Conservation (phyloP, 2,329 filamentous ascomycete genomes). For the Fusarium temperatum region DNA sequence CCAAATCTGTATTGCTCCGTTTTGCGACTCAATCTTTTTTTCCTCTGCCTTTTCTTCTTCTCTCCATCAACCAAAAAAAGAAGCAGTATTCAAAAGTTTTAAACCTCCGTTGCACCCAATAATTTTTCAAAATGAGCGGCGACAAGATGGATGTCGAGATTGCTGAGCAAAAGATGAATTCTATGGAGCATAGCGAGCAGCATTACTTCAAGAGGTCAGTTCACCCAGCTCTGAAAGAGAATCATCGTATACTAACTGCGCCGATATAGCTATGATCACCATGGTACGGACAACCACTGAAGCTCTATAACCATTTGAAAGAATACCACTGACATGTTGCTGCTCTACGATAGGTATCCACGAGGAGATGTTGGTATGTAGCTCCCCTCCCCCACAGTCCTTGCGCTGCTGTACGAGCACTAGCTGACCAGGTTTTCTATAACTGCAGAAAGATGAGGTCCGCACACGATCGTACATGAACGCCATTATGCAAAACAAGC, state of each 20-base stretch:
- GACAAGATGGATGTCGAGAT: conserved; percentile 67
- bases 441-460: conserved; percentile 90
- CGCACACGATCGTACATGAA: conserved; percentile 97
- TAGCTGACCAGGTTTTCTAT: conserved; percentile 31
- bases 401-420: conserved; percentile 15
- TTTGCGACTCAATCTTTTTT: conserved; percentile 31
- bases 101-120: neutral
- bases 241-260: conserved; percentile 48
- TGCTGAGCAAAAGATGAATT: conserved; percentile 71
- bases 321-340: conserved; percentile 37
- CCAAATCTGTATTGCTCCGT: conserved; percentile 16
- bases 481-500: conserved; percentile 95
- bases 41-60: neutral
- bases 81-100: neutral
- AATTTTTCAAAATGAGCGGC: conserved; percentile 53
- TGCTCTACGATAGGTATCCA: conserved; percentile 77
- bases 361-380: conserved; percentile 95
- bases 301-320: neutral
- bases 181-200: conserved; percentile 92
- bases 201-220: conserved; percentile 97
- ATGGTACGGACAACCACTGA: conserved; percentile 68
- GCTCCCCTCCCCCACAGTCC: conserved; percentile 26
- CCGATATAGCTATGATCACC: conserved; percentile 86
- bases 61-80: neutral
- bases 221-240: conserved; percentile 3